phyloP scores from a whole-genome alignment of 139 green algal genomes.

The Chlorokybus atmophyticus region DNA sequence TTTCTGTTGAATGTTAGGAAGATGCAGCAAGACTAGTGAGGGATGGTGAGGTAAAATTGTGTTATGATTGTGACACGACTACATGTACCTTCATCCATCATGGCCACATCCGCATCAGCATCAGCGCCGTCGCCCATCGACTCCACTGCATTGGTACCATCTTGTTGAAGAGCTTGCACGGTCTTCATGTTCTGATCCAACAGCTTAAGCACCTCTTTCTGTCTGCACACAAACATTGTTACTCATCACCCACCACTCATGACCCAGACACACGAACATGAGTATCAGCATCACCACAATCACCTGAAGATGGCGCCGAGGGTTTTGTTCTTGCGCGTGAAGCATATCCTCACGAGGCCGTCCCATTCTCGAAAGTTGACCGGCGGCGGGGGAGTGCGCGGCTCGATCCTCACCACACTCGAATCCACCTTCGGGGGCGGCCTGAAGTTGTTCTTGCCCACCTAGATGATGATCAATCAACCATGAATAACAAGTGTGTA shows the following conservation, averaged over 20 bases:
- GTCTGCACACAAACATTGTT: too few relatives aligned
- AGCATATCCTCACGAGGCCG: conserved; percentile 79
- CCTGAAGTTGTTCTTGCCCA: conserved; percentile 80
- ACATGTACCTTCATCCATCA: too few relatives aligned
- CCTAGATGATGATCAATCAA: too few relatives aligned
- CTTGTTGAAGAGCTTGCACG: conserved; percentile 21
- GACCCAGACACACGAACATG: too few relatives aligned
- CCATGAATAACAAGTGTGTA: too few relatives aligned
- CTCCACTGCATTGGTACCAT: conserved; percentile 20
- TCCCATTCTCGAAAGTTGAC: conserved; percentile 98
- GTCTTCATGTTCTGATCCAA: conserved; percentile 39
- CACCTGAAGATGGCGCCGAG: conserved; percentile 78
- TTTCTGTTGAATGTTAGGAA: too few relatives aligned
- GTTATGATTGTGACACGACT: too few relatives aligned
- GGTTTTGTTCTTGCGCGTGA: conserved; percentile 94
- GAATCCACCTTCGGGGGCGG: conserved; percentile 96
- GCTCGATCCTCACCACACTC: conserved; percentile 93
- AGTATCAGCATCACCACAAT: too few relatives aligned
- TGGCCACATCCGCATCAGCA: neutral
- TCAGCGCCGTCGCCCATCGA: conserved; percentile 22
- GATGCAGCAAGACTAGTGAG: too few relatives aligned
- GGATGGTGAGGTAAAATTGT: too few relatives aligned
- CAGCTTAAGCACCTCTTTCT: conserved; percentile 39
- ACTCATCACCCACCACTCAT: too few relatives aligned
- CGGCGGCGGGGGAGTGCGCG: conserved; percentile 73